Conservation (phyloP, 164 flowering plant genomes). For the Stephania yunnanensis region DNA sequence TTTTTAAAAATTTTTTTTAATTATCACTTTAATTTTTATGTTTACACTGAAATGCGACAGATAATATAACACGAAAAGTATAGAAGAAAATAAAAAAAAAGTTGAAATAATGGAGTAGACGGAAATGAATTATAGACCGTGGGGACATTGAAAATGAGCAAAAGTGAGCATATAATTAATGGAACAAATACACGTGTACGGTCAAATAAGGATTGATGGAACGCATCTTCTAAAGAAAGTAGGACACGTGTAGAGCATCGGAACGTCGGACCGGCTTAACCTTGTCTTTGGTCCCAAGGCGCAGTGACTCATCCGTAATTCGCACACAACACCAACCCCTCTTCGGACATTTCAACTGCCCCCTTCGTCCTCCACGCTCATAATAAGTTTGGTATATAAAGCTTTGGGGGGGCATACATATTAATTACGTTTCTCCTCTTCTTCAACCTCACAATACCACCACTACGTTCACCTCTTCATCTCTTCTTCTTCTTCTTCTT, state of each 20-base stretch:
- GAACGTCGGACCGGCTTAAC: background rate
- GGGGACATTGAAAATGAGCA: background rate
- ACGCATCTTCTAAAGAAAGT: background rate
- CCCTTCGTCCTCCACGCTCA: background rate
- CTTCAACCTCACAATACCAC: background rate
- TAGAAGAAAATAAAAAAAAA: too few species aligned
- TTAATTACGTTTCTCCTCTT: background rate
- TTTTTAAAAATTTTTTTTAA: too few species aligned
- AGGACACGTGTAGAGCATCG: constrained; percentile 1
- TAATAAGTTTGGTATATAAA: background rate
- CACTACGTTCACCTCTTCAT: background rate
- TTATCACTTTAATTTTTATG: too few species aligned
- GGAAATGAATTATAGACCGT: too few species aligned
- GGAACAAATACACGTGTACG: constrained; percentile 2
- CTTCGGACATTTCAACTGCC: background rate
- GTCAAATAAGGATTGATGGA: background rate
- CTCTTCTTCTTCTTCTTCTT: background rate
- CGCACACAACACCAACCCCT: background rate
- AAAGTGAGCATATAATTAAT: background rate
- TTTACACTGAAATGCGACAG: too few species aligned
- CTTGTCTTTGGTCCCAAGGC: background rate
- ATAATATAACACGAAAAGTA: too few species aligned
- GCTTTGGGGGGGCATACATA: background rate
- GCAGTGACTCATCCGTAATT: background rate
- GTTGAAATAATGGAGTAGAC: too few species aligned